Percentiles rank a stretch among this genome's conserved stretches.
Evolutionary conservation across 495 filamentous ascomycete genomes (phyloP).

Genomic region (Evansstolkia leycettana): DNA sequence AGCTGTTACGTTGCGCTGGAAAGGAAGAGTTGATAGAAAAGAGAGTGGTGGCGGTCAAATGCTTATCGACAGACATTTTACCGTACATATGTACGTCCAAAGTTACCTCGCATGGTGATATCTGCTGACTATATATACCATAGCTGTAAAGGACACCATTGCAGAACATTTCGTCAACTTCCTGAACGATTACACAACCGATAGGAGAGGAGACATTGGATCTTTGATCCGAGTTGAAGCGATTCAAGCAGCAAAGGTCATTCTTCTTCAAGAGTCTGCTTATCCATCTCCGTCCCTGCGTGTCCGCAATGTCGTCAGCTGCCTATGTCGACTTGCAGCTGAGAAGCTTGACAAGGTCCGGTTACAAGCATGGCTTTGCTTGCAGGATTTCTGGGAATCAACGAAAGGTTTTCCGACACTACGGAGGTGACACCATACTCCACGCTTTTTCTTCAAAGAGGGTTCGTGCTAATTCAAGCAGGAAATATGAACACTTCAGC

Average conservation of each 20-base stretch:
- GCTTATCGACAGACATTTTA: conserved; percentile 37
- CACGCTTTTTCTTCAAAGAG: neutral
- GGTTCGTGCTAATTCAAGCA: conserved; percentile 15
- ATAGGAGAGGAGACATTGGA: conserved; percentile 77
- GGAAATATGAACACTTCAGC: conserved; percentile 33
- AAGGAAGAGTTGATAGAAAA: conserved; percentile 42
- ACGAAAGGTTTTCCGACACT: conserved; percentile 19
- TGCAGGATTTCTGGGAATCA: conserved; percentile 30
- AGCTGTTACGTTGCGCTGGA: conserved; percentile 25
- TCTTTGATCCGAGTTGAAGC: conserved; percentile 72
- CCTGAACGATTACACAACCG: conserved; percentile 81
- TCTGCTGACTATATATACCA: neutral
- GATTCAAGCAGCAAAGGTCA: conserved; percentile 42
- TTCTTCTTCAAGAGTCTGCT: conserved; percentile 13
- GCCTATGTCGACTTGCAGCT: conserved; percentile 56
- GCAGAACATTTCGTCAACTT: conserved; percentile 28
- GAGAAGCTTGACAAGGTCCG: conserved; percentile 89
- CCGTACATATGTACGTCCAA: conserved; percentile 26
- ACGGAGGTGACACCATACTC: conserved; percentile 15
- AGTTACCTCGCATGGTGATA: neutral
- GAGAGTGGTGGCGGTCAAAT: conserved; percentile 47
- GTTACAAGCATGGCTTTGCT: conserved; percentile 44
- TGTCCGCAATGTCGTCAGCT: conserved; percentile 20
- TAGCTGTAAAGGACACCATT: conserved; percentile 17
- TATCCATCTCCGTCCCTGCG: conserved; percentile 6